A percentile compares a stretch with the other conserved stretches of the same genome.
Evolutionary conservation across 2,329 filamentous ascomycete genomes (phyloP).

Genomic region (Ophiostoma ulmi): DNA sequence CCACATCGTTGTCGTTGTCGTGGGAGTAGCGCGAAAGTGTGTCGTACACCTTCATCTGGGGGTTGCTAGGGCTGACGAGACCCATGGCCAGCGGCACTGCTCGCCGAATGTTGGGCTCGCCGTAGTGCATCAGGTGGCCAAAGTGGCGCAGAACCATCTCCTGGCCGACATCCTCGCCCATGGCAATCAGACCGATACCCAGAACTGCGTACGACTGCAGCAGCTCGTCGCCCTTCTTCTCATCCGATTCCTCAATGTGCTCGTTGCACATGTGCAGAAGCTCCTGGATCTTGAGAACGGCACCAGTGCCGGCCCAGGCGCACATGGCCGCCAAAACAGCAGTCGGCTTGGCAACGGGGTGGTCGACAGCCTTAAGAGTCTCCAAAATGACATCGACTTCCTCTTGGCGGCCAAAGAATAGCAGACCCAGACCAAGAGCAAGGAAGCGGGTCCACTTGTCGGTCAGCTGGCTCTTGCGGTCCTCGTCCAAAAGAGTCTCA

Average conservation of each 20-base stretch:
- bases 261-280: slow-evolving; percentile 97
- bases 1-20: slow-evolving; percentile 97
- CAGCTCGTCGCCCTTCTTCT: slow-evolving; percentile 92
- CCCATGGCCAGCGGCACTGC: slow-evolving; percentile 96
- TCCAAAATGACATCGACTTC: slow-evolving; percentile 98
- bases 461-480: slow-evolving; percentile 82
- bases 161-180: slow-evolving; percentile 97
- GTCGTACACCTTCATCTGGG: slow-evolving; percentile 99
- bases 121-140: slow-evolving; percentile 98
- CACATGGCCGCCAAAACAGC: slow-evolving; percentile 92
- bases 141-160: slow-evolving; percentile 98
- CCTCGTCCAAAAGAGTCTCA: slow-evolving; percentile 87
- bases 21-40: slow-evolving; percentile 95
- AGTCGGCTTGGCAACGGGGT: slow-evolving; percentile 95
- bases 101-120: slow-evolving; percentile 92
- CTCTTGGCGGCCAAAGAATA: slow-evolving; percentile 96
- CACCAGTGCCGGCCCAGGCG: slow-evolving; percentile 95
- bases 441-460: slow-evolving; percentile 99
- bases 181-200: slow-evolving; percentile 87
- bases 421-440: slow-evolving; percentile 82
- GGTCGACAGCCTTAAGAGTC: slow-evolving; percentile 92
- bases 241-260: slow-evolving; percentile 87
- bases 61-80: slow-evolving; percentile 92
- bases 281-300: slow-evolving; percentile 94
- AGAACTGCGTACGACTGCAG: slow-evolving; percentile 94